Base-by-base conservation (phyloP, 2,329 filamentous ascomycete species). In the Colletotrichum sp. region DNA sequence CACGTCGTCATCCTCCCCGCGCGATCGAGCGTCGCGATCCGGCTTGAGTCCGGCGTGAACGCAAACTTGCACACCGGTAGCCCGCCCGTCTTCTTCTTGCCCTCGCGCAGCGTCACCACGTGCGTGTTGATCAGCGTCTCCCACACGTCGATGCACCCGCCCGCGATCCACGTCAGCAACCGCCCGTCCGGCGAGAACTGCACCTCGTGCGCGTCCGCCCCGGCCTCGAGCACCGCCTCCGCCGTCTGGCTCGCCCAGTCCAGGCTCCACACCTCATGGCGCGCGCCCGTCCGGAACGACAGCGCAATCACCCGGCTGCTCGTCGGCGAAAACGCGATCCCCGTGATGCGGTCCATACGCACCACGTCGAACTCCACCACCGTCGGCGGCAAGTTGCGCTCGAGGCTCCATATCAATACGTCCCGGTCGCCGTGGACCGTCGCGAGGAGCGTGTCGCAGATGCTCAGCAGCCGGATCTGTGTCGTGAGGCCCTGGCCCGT, bases 131-230 rank as follows among this genome's bases (percentile, higher is more conserved):
- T 64, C 26, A 73, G 7, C 26, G 64, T 73, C 36, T 75, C 74
- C 74, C 70, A 75, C 18, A 69, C 28, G 18, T 73, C 70, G n/a
- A 75, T 24, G 34, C 57, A 34, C 6, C 48, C 71, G 16, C 32
- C 64, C 32, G 74, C 48, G 8, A 75, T 59, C 57, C 43, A 69
- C 13, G 59, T 65, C 2, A 75, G 43, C 8, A 75, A 21, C 10
- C 74, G 30, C 13, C 74, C 74, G 28, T 73, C 70, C 5, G 70
- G 74, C 28, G 70, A 75, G 34, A 65, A 73, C 48, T 69, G 74
- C 7, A 67, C 26, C 8, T 71, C 59, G 28, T 75, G 70, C 15
- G 68, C 59, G 15, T 73, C 59, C 15, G 12, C 6, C 3, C 74
- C 74, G 30, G 70, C 36, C 32, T 36, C 30, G 12, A 48, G n/a